Evolutionary conservation across 768 basidiomycete genomes (phyloP), one percentile per base, ranked within the genome.

Genomic region (Lyophyllum decastes): DNA sequence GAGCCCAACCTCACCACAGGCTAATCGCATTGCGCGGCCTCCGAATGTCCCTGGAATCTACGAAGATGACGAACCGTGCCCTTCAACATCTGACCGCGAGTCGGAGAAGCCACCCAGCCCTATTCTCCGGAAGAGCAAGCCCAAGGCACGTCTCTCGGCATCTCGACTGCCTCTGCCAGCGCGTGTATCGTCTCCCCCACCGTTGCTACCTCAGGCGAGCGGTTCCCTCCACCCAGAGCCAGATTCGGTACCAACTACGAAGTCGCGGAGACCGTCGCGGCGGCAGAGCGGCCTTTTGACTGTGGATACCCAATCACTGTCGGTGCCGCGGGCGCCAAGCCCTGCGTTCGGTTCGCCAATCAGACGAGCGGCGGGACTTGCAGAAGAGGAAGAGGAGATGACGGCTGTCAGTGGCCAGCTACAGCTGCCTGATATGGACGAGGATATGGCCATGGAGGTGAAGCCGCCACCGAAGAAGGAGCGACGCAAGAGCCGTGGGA

Each of bases 261-360:
- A 74, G 58, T 68, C 70, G 16, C 69, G 77, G 24, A 81, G 79
- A 55, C 72, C 75, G 17, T 61, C 76, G 47, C 70, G 80, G 58
- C 66, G 80, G 46, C 81, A 80, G 65, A 82, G 81, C 57, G 88
- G 89, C 11, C 73, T 90, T 41, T 69, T 92, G 50, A 78, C 73
- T 56, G 70, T 80, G 19, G 72, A 69, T 55, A 72, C 71, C 16
- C 77, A 76, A 14, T 66, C 73, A 16, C 63, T 78, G 22, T 66
- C 79, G 22, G 76, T 77, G 17, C 84, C 80, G 9, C 79, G 87
- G 55, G 81, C 85, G 24, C 77, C 83, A 0, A 90, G 88, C 61
- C 89, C 88, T 2, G 86, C 86, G 1, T 84, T 87, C 61, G 88
- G 86, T 6, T 87, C 85, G 2, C 86, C 87, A 27, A 76, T 80